Conservation (phyloP, 148 eudicot genomes). For the Chenopodium quinoa region DNA sequence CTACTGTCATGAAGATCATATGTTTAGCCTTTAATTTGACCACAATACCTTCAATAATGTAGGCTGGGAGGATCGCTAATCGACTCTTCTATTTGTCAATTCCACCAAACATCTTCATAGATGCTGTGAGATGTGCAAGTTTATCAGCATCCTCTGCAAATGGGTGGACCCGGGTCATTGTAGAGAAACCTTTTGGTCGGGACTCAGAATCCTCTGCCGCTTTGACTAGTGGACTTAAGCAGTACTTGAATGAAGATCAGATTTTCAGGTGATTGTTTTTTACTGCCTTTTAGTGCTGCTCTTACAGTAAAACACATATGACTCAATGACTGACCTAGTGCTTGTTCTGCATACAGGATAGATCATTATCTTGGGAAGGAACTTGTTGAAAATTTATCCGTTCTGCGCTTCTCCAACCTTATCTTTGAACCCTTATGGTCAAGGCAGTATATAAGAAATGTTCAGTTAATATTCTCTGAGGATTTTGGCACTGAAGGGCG, state of each 20-base stretch:
- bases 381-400: constrained; percentile 93
- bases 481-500: constrained; percentile 99
- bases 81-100: constrained; percentile 93
- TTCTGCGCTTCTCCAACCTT: constrained; percentile 95
- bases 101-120: constrained; percentile 91
- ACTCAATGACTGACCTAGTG: constrained; percentile 19
- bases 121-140: constrained; percentile 93
- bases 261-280: constrained; percentile 64
- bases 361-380: constrained; percentile 98
- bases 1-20: background rate
- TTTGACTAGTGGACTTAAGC: constrained; percentile 77
- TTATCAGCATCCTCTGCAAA: constrained; percentile 69
- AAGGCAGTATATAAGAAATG: constrained; percentile 92
- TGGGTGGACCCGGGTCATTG: constrained; percentile 98
- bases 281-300: background rate
- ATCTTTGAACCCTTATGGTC: constrained; percentile 98
- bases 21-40: constrained; percentile 3
- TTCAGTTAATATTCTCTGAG: constrained; percentile 91
- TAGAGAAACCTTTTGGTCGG: constrained; percentile 99
- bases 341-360: constrained; percentile 53
- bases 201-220: constrained; percentile 97
- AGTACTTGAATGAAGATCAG: constrained; percentile 85
- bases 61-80: constrained; percentile 85
- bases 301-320: background rate
- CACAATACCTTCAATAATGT: constrained; percentile 15